A percentile compares a stretch with the other conserved stretches of the same genome.
Conservation (phyloP, 192 early-diverging fungal species). For the Backusella macrospora region DNA sequence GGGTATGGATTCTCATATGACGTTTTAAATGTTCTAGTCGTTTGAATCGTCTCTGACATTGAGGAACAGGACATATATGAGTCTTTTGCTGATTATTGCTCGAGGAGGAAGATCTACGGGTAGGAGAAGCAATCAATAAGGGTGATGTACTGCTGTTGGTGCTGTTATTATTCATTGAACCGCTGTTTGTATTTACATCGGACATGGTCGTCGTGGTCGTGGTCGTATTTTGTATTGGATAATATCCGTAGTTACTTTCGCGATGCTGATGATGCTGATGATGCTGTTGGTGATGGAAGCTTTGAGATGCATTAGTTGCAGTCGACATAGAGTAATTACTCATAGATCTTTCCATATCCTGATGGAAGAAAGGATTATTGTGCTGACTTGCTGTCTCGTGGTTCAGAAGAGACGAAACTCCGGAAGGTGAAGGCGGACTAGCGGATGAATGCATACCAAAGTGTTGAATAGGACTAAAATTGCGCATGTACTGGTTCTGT, state of each 20-base stretch:
- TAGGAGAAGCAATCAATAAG: background rate
- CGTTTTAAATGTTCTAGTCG: conserved; percentile 78
- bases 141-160: background rate
- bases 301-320: background rate
- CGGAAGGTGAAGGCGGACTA: conserved; percentile 13
- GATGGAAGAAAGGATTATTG: background rate
- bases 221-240: background rate
- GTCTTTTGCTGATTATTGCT: conserved; percentile 29
- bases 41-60: conserved; percentile 67
- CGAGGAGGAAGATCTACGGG: background rate
- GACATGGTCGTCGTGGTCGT: background rate
- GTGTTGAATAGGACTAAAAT: conserved; percentile 10
- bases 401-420: conserved; percentile 8
- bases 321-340: background rate
- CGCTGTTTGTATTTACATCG: background rate
- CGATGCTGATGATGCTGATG: background rate
- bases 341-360: conserved; percentile 1
- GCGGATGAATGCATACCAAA: conserved; percentile 11
- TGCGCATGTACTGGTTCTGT: conserved; percentile 19
- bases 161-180: background rate
- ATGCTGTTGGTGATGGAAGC: background rate
- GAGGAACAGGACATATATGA: conserved; percentile 31
- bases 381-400: background rate
- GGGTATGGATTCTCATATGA: conserved; percentile 71
- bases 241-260: background rate